These are phyloP conservation scores for Paraurostyla sp. DNA, from an alignment of 73 alveolate species.

Conservation along the genomic window DNA sequence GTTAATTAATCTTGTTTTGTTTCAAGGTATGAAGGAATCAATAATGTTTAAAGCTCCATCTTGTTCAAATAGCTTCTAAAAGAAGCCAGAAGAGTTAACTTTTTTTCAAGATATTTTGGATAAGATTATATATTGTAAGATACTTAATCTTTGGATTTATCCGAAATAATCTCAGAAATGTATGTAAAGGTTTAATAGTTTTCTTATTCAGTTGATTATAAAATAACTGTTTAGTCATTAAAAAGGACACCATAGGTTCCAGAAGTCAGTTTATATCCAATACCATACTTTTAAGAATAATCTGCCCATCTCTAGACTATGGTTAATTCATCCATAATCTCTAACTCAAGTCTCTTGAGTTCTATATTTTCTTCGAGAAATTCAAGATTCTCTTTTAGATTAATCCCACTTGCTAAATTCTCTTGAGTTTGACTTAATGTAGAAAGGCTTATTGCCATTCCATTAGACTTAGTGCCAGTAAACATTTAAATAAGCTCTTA, in stretches of 20 bases:
- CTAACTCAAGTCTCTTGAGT: conserved; percentile 21
- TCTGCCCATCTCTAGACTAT: conserved; percentile 64
- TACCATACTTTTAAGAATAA: conserved; percentile 65
- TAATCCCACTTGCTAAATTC: too few relatives aligned
- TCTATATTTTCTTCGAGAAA: conserved; percentile 22
- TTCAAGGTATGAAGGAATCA: not conserved
- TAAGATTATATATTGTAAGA: not conserved
- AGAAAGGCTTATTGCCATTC: too few relatives aligned
- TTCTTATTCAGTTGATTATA: not conserved
- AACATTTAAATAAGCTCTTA: not conserved
- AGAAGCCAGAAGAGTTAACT: not conserved
- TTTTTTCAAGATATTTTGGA: not conserved
- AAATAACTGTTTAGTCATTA: conserved; percentile 45
- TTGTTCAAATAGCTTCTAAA: not conserved
- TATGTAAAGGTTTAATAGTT: not conserved
- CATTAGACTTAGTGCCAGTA: too few relatives aligned
- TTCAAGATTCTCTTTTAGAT: not conserved
- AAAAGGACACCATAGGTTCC: conserved; percentile 62
- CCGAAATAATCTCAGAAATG: not conserved
- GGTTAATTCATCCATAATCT: conserved; percentile 45
- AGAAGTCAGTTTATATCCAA: conserved; percentile 76
- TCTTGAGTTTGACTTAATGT: too few relatives aligned
- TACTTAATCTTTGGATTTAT: not conserved
- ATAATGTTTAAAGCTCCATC: not conserved
- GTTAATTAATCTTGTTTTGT: not conserved